Percentiles rank a stretch among this genome's conserved stretches.
Conservation (phyloP, 2,329 filamentous ascomycete genomes). For the Penicillium sp. region DNA sequence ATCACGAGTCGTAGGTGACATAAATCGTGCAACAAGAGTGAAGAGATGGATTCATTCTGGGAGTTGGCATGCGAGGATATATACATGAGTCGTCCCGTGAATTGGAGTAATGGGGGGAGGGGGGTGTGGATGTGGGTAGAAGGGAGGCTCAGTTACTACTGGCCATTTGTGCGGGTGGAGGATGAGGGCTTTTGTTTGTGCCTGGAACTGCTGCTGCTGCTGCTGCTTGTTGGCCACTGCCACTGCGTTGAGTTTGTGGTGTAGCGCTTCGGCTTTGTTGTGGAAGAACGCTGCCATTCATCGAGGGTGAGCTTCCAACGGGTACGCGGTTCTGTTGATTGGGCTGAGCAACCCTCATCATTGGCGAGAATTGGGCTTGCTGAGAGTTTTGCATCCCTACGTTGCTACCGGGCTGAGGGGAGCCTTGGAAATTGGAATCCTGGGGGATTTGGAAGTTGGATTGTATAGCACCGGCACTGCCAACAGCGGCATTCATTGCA, state of each 20-base stretch:
- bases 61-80: neutral
- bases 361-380: conserved; percentile 48
- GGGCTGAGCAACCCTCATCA: conserved; percentile 50
- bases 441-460: conserved; percentile 38
- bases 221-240: conserved; percentile 37
- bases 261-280: conserved; percentile 44
- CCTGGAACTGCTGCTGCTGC: conserved; percentile 33
- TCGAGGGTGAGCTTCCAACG: conserved; percentile 39
- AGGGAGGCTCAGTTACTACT: conserved; percentile 28
- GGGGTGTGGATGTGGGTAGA: neutral
- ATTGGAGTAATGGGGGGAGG: neutral
- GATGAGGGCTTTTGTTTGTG: conserved; percentile 39
- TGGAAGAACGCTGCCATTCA: conserved; percentile 38
- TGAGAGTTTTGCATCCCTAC: conserved; percentile 44
- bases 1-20: conserved; percentile 7
- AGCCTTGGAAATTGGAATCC: conserved; percentile 33
- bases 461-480: conserved; percentile 40
- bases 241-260: conserved; percentile 43
- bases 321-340: conserved; percentile 39
- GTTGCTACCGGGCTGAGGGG: conserved; percentile 31
- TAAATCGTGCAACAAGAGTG: conserved; percentile 7
- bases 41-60: conserved; percentile 2
- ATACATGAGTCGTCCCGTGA: neutral
- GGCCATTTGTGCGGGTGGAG: conserved; percentile 39
- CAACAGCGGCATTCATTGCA: conserved; percentile 50